Conservation (phyloP, 768 basidiomycete genomes). For the Boletus subparvulus region DNA sequence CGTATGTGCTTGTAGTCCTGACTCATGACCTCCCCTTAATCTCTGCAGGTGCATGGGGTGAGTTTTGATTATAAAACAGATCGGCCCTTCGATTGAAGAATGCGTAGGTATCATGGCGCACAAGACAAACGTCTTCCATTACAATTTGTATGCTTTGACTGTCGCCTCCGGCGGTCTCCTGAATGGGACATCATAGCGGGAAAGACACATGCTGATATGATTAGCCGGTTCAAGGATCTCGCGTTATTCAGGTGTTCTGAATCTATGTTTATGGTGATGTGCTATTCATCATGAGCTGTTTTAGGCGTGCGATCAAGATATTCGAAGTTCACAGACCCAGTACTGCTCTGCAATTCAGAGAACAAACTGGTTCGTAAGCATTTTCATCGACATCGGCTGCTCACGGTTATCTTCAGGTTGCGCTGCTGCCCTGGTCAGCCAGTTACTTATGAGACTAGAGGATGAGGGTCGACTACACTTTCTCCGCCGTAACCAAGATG, state of each 20-base stretch:
- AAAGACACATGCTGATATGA: slow-evolving; percentile 53
- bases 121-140: slow-evolving; percentile 58
- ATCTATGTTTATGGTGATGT: not conserved
- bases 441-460: slow-evolving; percentile 68
- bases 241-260: slow-evolving; percentile 61
- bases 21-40: not conserved
- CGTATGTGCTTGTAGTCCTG: not conserved
- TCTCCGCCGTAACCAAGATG: not conserved
- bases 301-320: slow-evolving; percentile 68
- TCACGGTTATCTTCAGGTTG: slow-evolving; percentile 42
- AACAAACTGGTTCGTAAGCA: slow-evolving; percentile 51
- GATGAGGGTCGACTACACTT: slow-evolving; percentile 53
- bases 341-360: slow-evolving; percentile 54
- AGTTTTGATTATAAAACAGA: not conserved
- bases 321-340: slow-evolving; percentile 50
- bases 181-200: slow-evolving; percentile 70
- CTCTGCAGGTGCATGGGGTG: slow-evolving; percentile 41
- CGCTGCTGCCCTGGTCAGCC: slow-evolving; percentile 52
- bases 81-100: not conserved
- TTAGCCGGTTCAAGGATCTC: slow-evolving; percentile 65
- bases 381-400: not conserved
- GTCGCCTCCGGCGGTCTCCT: slow-evolving; percentile 62
- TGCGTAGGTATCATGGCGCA: slow-evolving; percentile 57
- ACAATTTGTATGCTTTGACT: slow-evolving; percentile 72
- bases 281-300: not conserved